These are phyloP conservation scores for Carpinus viminea DNA, from an alignment of 306 rosid genomes.

Conservation along the genomic window DNA sequence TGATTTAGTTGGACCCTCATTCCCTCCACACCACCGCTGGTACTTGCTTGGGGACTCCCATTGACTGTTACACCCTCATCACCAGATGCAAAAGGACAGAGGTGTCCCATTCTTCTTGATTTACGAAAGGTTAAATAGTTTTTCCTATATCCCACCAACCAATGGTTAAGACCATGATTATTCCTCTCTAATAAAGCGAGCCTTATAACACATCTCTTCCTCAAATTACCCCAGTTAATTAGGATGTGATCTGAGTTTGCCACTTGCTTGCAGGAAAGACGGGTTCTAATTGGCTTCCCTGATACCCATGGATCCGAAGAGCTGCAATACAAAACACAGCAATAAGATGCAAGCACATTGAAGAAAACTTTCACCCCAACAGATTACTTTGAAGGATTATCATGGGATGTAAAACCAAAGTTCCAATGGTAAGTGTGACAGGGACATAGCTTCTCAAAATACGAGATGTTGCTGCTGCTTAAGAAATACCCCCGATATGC, in stretches of 20 bases:
- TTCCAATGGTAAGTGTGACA: not conserved
- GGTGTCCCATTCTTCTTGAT: conserved; percentile 38
- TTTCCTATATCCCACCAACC: conserved; percentile 39
- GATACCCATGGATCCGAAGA: conserved; percentile 47
- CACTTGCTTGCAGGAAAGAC: conserved; percentile 42
- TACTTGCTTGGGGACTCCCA: conserved; percentile 69
- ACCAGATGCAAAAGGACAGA: conserved; percentile 54
- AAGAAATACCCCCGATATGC: not conserved
- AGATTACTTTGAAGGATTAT: conserved; percentile 14
- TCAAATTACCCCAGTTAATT: conserved; percentile 64
- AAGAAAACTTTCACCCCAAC: not conserved
- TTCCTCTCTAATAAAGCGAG: conserved; percentile 41
- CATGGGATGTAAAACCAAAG: conserved; percentile 7
- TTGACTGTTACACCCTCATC: conserved; percentile 83
- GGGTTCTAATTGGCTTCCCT: conserved; percentile 27
- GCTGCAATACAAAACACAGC: conserved; percentile 40
- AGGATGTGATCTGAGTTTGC: conserved; percentile 43
- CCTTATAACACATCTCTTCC: conserved; percentile 57
- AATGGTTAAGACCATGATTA: conserved; percentile 31
- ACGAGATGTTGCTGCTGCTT: not conserved
- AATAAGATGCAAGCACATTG: conserved; percentile 14
- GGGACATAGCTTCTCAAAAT: not conserved
- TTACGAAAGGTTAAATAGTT: conserved; percentile 43
- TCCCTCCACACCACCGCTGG: conserved; percentile 64
- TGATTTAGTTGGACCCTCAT: conserved; percentile 66